Percentiles rank a stretch among this genome's conserved stretches.
Conservation (phyloP, 2,329 filamentous ascomycete species). For the Penicillium sp. region DNA sequence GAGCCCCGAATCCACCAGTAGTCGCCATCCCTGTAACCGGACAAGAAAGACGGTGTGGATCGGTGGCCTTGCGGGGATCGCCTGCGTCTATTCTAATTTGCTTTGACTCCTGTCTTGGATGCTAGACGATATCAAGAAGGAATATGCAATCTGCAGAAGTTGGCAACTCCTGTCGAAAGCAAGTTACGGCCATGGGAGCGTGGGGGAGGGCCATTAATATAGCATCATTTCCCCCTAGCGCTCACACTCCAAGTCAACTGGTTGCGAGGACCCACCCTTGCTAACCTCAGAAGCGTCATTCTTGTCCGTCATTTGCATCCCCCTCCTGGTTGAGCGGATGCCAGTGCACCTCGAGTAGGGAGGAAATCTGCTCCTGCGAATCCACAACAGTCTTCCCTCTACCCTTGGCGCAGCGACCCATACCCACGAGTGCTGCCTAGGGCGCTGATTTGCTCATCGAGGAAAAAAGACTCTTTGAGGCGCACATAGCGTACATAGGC, state of each 20-base stretch:
- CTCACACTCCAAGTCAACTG: not conserved
- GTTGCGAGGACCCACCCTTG: not conserved
- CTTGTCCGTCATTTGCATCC: not conserved
- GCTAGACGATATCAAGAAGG: not conserved
- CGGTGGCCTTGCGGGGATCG: conserved; percentile 6
- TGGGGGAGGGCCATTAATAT: conserved; percentile 19
- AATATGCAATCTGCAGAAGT: not conserved
- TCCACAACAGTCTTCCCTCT: conserved; percentile 10
- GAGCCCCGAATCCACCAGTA: conserved; percentile 26
- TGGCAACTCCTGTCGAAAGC: conserved; percentile 2
- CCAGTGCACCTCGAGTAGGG: not conserved
- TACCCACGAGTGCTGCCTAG: not conserved
- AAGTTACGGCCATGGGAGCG: conserved; percentile 3
- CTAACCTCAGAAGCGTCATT: not conserved
- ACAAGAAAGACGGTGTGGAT: conserved; percentile 10
- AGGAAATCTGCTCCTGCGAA: not conserved
- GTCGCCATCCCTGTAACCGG: conserved; percentile 30
- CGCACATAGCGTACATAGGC: not conserved
- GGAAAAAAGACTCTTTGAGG: not conserved
- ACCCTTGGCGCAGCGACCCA: conserved; percentile 10
- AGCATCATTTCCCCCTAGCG: conserved; percentile 5
- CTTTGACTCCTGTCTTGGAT: not conserved
- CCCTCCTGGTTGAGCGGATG: not conserved
- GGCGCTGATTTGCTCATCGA: conserved; percentile 8
- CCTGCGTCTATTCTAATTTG: not conserved